Percentiles rank a stretch among this genome's conserved stretches.
Evolutionary conservation across 2,329 filamentous ascomycete species (phyloP).

Genomic region (Fusarium euwallaceae): DNA sequence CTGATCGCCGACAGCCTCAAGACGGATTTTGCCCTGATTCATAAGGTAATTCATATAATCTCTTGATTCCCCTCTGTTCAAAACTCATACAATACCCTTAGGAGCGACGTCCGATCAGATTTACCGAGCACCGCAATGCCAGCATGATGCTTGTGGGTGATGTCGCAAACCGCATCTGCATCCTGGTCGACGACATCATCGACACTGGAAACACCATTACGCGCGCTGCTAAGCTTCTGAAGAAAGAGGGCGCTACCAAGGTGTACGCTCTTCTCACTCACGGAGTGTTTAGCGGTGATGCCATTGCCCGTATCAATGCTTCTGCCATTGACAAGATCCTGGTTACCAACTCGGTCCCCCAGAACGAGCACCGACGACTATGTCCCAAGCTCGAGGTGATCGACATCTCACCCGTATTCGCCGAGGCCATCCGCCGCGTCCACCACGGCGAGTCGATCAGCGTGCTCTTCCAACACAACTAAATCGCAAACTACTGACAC

Average conservation of each 20-base stretch:
- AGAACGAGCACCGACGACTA: slow-evolving; percentile 80
- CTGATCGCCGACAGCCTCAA: slow-evolving; percentile 93
- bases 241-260: slow-evolving; percentile 91
- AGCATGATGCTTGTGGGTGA: slow-evolving; percentile 97
- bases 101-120: slow-evolving; percentile 90
- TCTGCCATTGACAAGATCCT: slow-evolving; percentile 93
- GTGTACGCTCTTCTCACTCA: slow-evolving; percentile 96
- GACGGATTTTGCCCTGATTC: slow-evolving; percentile 96
- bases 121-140: slow-evolving; percentile 89
- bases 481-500: slow-evolving; percentile 15
- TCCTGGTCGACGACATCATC: slow-evolving; percentile 93
- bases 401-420: slow-evolving; percentile 90
- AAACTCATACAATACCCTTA: slow-evolving; percentile 56
- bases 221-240: slow-evolving; percentile 93
- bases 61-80: slow-evolving; percentile 50
- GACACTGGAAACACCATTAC: slow-evolving; percentile 99
- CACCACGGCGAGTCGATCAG: slow-evolving; percentile 99
- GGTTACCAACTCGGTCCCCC: slow-evolving; percentile 95
- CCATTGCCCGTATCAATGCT: slow-evolving; percentile 92
- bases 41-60: slow-evolving; percentile 74
- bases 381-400: slow-evolving; percentile 93
- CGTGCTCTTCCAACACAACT: slow-evolving; percentile 76
- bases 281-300: slow-evolving; percentile 94
- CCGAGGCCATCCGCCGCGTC: slow-evolving; percentile 93
- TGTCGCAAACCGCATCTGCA: slow-evolving; percentile 83